Conservation (phyloP, 305 asterid genomes). For the Fraxinus angustifolia region DNA sequence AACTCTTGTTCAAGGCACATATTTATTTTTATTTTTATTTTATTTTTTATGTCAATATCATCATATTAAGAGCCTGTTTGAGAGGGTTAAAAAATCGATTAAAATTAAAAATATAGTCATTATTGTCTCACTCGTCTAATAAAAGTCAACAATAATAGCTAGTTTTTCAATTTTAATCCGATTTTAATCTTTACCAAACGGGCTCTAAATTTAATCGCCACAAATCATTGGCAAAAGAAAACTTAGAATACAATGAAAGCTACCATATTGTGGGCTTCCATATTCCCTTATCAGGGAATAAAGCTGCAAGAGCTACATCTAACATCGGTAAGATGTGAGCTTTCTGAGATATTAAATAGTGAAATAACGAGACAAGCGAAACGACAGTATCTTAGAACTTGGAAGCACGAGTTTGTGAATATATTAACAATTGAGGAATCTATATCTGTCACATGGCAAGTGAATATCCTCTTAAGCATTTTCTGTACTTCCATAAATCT, state of each 20-base stretch:
- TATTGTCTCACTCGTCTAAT: no score
- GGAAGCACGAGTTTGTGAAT: background rate
- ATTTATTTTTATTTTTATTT: background rate
- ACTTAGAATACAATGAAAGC: background rate
- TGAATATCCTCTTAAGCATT: background rate
- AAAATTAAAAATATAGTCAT: no score
- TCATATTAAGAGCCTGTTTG: no score
- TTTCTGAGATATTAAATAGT: background rate
- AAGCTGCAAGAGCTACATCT: background rate
- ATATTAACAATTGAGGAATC: background rate
- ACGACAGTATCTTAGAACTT: background rate
- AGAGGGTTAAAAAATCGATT: no score
- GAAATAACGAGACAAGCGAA: background rate
- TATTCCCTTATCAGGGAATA: background rate
- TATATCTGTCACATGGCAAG: background rate
- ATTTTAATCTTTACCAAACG: no score
- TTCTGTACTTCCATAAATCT: background rate
- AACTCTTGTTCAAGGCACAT: background rate
- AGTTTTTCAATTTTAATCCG: no score
- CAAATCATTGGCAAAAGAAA: background rate
- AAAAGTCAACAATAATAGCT: no score
- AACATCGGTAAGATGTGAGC: background rate
- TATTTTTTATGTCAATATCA: background rate
- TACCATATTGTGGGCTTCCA: background rate
- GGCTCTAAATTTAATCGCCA: background rate